Percentiles rank a stretch among this genome's conserved stretches.
Evolutionary conservation across 805 yeast genomes (phyloP).

Genomic region (Yarrowia divulgata): DNA sequence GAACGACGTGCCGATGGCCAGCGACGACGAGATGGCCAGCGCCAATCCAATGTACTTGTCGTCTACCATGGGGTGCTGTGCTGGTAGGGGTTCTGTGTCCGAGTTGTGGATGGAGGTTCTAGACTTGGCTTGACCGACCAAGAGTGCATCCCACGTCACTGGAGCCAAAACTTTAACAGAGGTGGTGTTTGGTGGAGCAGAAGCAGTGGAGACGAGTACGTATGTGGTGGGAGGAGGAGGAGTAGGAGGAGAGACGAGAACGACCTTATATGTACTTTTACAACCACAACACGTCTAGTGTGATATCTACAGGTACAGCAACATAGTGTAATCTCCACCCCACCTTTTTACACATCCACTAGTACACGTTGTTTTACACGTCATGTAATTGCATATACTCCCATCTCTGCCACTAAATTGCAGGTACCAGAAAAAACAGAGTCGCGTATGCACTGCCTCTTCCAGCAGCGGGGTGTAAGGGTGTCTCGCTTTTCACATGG

Average conservation of each 20-base stretch:
- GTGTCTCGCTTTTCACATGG: too few relatives aligned
- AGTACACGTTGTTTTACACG: not conserved
- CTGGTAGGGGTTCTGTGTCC: not conserved
- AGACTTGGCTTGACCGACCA: not conserved
- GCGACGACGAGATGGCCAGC: constrained; percentile 82
- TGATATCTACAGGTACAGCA: too few relatives aligned
- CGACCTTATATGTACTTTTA: too few relatives aligned
- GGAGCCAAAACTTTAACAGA: constrained; percentile 1
- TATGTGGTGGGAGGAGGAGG: too few relatives aligned
- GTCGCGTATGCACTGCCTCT: constrained; percentile 18
- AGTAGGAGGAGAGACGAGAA: too few relatives aligned
- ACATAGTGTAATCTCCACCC: too few relatives aligned
- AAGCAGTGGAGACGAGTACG: too few relatives aligned
- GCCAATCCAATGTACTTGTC: constrained; percentile 90
- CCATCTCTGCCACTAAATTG: not conserved
- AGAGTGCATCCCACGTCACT: constrained; percentile 10
- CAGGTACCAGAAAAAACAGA: not conserved
- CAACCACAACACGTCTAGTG: too few relatives aligned
- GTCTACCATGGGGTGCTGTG: constrained; percentile 52
- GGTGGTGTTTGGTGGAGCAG: too few relatives aligned
- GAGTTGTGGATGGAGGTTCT: not conserved
- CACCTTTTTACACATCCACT: too few relatives aligned
- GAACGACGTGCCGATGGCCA: constrained; percentile 90
- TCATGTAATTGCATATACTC: not conserved
- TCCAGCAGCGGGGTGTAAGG: not conserved